Evolutionary conservation across 164 flowering plant species (phyloP), one percentile per base, ranked within the genome.

Genomic region (Magnolia officinalis): DNA sequence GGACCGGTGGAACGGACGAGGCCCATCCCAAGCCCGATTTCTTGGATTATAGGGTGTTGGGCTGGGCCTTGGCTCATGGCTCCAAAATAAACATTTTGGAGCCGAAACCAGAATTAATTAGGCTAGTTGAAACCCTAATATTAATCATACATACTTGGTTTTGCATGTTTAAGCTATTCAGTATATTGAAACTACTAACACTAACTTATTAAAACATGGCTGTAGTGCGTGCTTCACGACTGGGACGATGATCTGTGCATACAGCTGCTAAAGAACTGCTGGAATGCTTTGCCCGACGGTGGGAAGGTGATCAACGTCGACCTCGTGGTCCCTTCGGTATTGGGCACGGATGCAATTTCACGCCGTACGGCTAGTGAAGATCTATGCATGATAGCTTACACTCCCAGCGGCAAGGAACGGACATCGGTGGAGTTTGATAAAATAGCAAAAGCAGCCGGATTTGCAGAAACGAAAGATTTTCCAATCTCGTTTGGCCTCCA

Each of bases 281-380:
- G 75, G 67, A 67, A 79, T 29, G 78, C 83, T 7, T 37, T 85
- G n/a, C 83, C 85, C 2, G 73, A 75, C 2, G 20, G 68, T n/a
- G 86, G 85, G 20, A 82, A 84, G 74, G 84, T 87, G 73, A 77
- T 86, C 3, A 58, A 73, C 9, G 83, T 86, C 20, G 89, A 84
- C 18, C 1, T 76, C 37, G 76, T 82, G 1, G 51, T 81, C 19
- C 84, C 85, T 21, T 81, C 78, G 23, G 26, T 20, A 20, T 76
- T 82, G 3, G 79, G 82, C 23, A 59, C 71, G 9, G 79, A 21
- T 20, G 11, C 49, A 16, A 71, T 61, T 0, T 52, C 49, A n/a
- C 72, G 68, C 59, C 59, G 76, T 59, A 37, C 75, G 50, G 51
- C 71, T 63, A 81, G 80, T 65, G 51, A 74, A 0, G 82, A 82